Conservation (phyloP, 2,329 filamentous ascomycete species). For the Fusarium sterilihyphosum region DNA sequence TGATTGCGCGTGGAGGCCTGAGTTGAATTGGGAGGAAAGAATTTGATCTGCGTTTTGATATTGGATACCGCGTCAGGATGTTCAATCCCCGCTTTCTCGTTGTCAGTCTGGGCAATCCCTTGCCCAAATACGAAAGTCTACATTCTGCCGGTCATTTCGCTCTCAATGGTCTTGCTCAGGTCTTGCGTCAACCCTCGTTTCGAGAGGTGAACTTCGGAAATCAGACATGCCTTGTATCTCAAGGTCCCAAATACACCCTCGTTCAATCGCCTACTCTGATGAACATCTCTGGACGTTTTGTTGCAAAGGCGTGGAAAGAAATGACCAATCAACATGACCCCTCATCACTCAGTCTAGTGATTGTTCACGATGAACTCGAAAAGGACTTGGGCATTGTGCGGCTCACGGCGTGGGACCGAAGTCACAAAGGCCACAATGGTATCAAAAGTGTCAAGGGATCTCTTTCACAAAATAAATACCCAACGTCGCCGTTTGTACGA, state of each 20-base stretch:
- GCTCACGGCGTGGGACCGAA: constrained; percentile 70
- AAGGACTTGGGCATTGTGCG: constrained; percentile 73
- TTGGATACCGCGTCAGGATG: constrained; percentile 41
- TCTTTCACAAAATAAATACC: constrained; percentile 56
- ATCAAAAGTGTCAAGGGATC: constrained; percentile 71
- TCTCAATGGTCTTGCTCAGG: constrained; percentile 67
- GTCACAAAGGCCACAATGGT: constrained; percentile 78
- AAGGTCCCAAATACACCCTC: constrained; percentile 67
- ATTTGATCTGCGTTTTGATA: constrained; percentile 7
- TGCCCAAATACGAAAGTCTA: constrained; percentile 77
- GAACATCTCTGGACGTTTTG: constrained; percentile 83
- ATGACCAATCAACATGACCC: constrained; percentile 54
- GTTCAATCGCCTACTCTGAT: constrained; percentile 82
- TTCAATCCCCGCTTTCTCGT: constrained; percentile 72
- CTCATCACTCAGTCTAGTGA: constrained; percentile 65
- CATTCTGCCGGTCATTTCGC: constrained; percentile 89
- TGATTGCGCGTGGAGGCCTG: constrained; percentile 40
- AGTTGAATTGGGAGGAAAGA: neutral
- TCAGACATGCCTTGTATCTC: constrained; percentile 60
- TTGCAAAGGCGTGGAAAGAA: constrained; percentile 73
- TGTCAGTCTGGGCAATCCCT: constrained; percentile 87
- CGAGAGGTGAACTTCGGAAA: constrained; percentile 58
- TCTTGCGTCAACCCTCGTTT: constrained; percentile 60
- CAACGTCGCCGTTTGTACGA: constrained; percentile 59
- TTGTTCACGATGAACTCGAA: constrained; percentile 92